Percentiles rank a stretch among this genome's conserved stretches.
Conservation (phyloP, 2,329 filamentous ascomycete species). For the Fusarium robinianum region DNA sequence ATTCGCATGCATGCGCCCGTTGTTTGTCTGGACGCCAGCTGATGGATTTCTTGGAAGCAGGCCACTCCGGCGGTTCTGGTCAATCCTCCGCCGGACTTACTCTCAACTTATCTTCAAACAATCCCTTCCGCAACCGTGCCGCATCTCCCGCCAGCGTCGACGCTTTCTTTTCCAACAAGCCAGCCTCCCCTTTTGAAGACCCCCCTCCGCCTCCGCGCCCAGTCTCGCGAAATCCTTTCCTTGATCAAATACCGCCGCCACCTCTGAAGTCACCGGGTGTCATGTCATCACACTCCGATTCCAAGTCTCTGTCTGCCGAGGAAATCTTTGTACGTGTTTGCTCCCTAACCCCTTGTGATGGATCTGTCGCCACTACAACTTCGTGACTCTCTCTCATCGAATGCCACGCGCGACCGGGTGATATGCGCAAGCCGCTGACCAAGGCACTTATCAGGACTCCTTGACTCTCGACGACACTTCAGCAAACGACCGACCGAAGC, state of each 20-base stretch:
- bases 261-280: constrained; percentile 50
- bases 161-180: constrained; percentile 43
- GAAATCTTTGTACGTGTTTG: constrained; percentile 74
- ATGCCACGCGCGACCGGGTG: not conserved
- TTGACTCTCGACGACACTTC: constrained; percentile 67
- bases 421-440: constrained; percentile 8
- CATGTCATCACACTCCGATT: constrained; percentile 55
- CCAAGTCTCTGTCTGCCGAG: constrained; percentile 60
- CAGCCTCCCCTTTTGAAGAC: constrained; percentile 64
- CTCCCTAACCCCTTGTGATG: not conserved
- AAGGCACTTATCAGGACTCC: constrained; percentile 58
- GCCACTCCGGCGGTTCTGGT: constrained; percentile 30
- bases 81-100: constrained; percentile 51
- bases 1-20: constrained; percentile 38
- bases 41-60: constrained; percentile 35
- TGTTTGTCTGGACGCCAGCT: constrained; percentile 34
- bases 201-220: constrained; percentile 60
- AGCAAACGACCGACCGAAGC: constrained; percentile 43
- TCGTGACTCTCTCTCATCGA: not conserved
- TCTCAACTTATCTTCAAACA: constrained; percentile 78
- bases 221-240: constrained; percentile 75
- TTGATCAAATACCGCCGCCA: constrained; percentile 58
- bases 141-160: constrained; percentile 58
- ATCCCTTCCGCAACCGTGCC: constrained; percentile 77
- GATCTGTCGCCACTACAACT: not conserved